Evolutionary conservation across 2,329 filamentous ascomycete species (phyloP), one percentile per base, ranked within the genome.

Genomic region (Daldinia eschscholtzii): DNA sequence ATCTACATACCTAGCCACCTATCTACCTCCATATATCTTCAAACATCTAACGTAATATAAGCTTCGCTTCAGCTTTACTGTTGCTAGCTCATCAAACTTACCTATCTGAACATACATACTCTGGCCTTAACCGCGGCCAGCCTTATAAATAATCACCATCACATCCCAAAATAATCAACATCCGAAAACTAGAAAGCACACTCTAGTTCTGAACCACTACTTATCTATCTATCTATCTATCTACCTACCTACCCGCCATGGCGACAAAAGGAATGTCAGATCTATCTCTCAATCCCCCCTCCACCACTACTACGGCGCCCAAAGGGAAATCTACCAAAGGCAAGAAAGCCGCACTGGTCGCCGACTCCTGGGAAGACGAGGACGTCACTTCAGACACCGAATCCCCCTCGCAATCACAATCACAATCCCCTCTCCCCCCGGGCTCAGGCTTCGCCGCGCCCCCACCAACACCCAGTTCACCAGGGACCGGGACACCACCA

Each of bases 291-390:
- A 66, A 76, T 52, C 56, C 73, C 58, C 33, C 72, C 13, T 53
- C 56, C 6, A 35, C 33, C 33, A 35, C 33, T 41, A 73, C 30
- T n/a, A 55, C 20, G 39, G 13, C 74, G 30, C 3, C 67, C 41
- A 75, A 74, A 44, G 46, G 72, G 15, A 77, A 77, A 57, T 6
- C 57, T 23, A 23, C 20, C 30, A 77, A 76, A 62, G 44, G 72
- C n/a, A 81, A 81, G 65, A 83, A 82, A 70, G 74, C 76, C 61
- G 65, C 76, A 44, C 71, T 67, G n/a, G 82, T 91, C 20, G 87
- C 86, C 60, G 92, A 94, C 71, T 93, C 90, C 48, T 94, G 92
- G 92, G 92, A 94, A 80, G 91, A 96, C 74, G 92, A 92, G 63
- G 84, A 86, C 35, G 30, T 67, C 6, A 84, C 81, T 18, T 81